These are phyloP conservation scores for Raphanus sativus DNA, from an alignment of 345 rosid genomes.

Conservation along the genomic window DNA sequence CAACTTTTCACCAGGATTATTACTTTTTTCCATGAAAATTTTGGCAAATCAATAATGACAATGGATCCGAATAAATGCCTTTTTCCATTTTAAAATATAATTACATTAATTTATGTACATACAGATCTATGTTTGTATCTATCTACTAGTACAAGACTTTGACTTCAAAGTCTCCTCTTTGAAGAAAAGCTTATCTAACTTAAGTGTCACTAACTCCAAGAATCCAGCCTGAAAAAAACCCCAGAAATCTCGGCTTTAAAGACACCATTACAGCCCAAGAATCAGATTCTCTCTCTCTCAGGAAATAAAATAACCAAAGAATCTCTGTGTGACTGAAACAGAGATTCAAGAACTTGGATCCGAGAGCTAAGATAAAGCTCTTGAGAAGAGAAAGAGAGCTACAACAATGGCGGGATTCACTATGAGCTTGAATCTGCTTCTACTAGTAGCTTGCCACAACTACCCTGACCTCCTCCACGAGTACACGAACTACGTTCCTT, in stretches of 20 bases:
- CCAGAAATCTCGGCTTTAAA: slow-evolving; percentile 20
- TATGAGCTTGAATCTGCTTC: slow-evolving; percentile 84
- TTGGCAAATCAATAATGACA: slow-evolving; percentile 19
- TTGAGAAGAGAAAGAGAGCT: not conserved
- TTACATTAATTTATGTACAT: no score
- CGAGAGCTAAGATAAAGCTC: not conserved
- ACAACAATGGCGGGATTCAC: slow-evolving; percentile 65
- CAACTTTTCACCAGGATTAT: slow-evolving; percentile 1
- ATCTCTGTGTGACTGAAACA: not conserved
- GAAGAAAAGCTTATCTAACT: slow-evolving; percentile 31
- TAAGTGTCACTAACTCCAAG: slow-evolving; percentile 25
- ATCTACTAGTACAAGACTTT: slow-evolving; percentile 15
- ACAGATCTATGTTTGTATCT: slow-evolving; percentile 22
- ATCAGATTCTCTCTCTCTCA: not conserved
- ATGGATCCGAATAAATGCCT: slow-evolving; percentile 15
- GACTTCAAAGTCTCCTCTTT: slow-evolving; percentile 13
- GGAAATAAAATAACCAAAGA: not conserved
- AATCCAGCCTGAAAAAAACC: not conserved
- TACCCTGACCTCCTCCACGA: slow-evolving; percentile 83
- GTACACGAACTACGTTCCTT: slow-evolving; percentile 86
- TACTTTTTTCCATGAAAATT: slow-evolving; percentile 14
- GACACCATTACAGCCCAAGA: slow-evolving; percentile 8
- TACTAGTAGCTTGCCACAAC: slow-evolving; percentile 78
- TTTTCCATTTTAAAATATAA: not conserved
- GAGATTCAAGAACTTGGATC: slow-evolving; percentile 22